Base-by-base conservation (phyloP, 257 asterid genomes). In the Salvia miltiorrhiza region DNA sequence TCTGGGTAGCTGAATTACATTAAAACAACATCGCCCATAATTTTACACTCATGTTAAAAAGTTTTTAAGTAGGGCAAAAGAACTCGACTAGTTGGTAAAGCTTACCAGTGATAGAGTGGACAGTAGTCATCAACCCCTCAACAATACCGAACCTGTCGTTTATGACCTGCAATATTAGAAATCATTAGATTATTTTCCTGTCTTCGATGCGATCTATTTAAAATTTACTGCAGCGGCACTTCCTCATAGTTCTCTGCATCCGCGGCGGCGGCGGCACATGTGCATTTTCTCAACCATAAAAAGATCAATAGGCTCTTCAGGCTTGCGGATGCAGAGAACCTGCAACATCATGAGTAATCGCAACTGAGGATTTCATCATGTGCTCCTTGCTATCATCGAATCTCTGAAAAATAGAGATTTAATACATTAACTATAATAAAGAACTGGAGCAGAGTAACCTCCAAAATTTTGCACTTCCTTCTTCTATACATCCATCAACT, bases 241-340 rank as follows among this genome's bases (percentile, higher is more conserved):
- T n/a, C n/a, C n/a, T n/a, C n/a, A n/a, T n/a, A n/a, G n/a, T n/a
- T n/a, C n/a, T n/a, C n/a, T n/a, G n/a, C n/a, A n/a, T n/a, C n/a
- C n/a, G n/a, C n/a, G n/a, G n/a, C n/a, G n/a, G n/a, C n/a, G n/a
- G n/a, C n/a, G 99, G 63, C 96, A 94, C 99, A 93, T 93, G 84
- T 93, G 99, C 99, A 93, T 93, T 76, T 88, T 85, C 84, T 93
- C 99, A 37, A 90, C 99, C 99, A 93, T 93, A 65, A 90, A 93
- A 73, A 93, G 99, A 78, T 93, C 99, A 67, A 93, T 90, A 68
- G 88, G 72, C 75, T 88, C 99, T 73, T 90, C 97, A 17, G 94
- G 89, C 74, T 90, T 88, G 72, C 93, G 94, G 67, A 93, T 81
- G 87, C 99, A 90, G 80, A 90, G 96, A 60, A 93, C 99, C 99